Evolutionary conservation across 2,329 filamentous ascomycete genomes (phyloP).

Genomic region (Nemania sp.): DNA sequence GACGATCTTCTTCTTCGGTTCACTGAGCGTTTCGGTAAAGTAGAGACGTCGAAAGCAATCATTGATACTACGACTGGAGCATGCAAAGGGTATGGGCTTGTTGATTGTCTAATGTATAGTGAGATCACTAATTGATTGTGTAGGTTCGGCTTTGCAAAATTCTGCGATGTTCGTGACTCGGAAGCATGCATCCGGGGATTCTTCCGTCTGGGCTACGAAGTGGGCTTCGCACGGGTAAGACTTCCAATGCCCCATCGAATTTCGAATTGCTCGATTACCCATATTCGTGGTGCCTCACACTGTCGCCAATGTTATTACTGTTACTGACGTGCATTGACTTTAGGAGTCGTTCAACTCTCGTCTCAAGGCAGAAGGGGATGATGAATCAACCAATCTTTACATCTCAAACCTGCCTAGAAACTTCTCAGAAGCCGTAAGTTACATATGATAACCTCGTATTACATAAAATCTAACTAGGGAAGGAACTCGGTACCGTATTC

Average conservation of each 20-base stretch:
- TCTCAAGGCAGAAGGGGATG: constrained; percentile 93
- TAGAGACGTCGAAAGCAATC: constrained; percentile 97
- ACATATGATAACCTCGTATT: background rate
- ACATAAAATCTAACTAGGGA: constrained; percentile 16
- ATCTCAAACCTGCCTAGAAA: constrained; percentile 94
- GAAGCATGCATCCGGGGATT: constrained; percentile 97
- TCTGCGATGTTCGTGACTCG: constrained; percentile 81
- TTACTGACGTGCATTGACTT: constrained; percentile 30
- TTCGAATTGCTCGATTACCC: too few species aligned
- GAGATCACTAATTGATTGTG: constrained; percentile 34
- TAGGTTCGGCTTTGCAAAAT: constrained; percentile 98
- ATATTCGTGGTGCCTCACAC: too few species aligned
- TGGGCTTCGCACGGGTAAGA: constrained; percentile 88
- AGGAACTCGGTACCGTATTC: constrained; percentile 80
- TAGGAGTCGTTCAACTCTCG: constrained; percentile 98
- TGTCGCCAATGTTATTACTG: too few species aligned
- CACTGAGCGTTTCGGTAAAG: constrained; percentile 84
- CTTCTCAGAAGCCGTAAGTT: constrained; percentile 82
- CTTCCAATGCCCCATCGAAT: constrained; percentile 10
- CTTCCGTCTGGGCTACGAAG: constrained; percentile 92
- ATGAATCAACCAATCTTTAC: constrained; percentile 90
- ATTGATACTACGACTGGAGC: constrained; percentile 91
- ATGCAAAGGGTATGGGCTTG: constrained; percentile 81
- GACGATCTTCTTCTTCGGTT: constrained; percentile 85
- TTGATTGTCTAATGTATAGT: constrained; percentile 1